phyloP scores from a whole-genome alignment of 2,329 filamentous ascomycete genomes.

The Calonectria multiphialidica region DNA sequence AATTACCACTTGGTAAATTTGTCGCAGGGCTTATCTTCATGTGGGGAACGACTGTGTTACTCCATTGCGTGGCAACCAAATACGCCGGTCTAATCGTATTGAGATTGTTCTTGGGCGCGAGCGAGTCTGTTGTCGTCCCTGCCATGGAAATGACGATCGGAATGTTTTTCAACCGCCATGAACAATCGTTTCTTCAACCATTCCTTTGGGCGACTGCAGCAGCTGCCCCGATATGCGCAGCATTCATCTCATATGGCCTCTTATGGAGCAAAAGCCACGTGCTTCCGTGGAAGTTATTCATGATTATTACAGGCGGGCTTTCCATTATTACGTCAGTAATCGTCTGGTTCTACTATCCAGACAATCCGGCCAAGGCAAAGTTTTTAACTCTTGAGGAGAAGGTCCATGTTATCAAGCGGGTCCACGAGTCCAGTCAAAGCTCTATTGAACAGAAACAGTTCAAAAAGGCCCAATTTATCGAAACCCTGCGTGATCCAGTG shows the following conservation, averaged over 20 bases:
- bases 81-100: conserved; percentile 53
- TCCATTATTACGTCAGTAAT: conserved; percentile 49
- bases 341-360: conserved; percentile 53
- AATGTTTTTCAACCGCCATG: conserved; percentile 52
- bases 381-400: conserved; percentile 56
- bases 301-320: conserved; percentile 52
- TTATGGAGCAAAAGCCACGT: conserved; percentile 49
- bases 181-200: conserved; percentile 48
- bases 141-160: conserved; percentile 55
- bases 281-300: conserved; percentile 54
- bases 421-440: conserved; percentile 48
- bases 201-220: conserved; percentile 50
- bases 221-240: conserved; percentile 52
- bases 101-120: conserved; percentile 50
- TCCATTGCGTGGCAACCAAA: conserved; percentile 50
- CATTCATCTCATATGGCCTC: conserved; percentile 55
- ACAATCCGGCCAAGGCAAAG: conserved; percentile 51
- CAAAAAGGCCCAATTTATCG: conserved; percentile 45
- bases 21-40: conserved; percentile 47
- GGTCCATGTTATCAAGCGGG: conserved; percentile 50
- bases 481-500: conserved; percentile 45
- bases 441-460: conserved; percentile 54
- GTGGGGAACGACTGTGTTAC: conserved; percentile 51
- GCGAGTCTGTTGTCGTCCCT: conserved; percentile 52
- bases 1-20: conserved; percentile 51